These are phyloP conservation scores for Colletotrichum euphorbiae DNA, from an alignment of 2,329 filamentous ascomycete species.

Conservation along the genomic window DNA sequence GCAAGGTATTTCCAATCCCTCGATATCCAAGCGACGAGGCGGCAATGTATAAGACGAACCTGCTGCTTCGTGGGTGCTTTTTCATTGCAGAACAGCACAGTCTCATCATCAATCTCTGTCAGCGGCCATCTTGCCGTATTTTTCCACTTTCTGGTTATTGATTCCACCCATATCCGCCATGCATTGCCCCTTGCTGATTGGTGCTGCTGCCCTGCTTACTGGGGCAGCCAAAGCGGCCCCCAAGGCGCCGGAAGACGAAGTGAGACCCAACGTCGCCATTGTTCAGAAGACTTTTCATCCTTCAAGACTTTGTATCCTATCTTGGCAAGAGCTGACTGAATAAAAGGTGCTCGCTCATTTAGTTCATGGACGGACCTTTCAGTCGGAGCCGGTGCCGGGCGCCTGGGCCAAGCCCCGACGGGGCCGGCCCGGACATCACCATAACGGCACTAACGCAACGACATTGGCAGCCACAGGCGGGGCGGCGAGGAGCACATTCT, in stretches of 20 bases:
- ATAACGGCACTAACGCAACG: slow-evolving; percentile 37
- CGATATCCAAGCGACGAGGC: background rate
- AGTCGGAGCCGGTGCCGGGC: background rate
- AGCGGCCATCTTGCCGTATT: too few relatives aligned
- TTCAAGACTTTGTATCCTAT: background rate
- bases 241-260: slow-evolving; percentile 7
- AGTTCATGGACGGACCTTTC: background rate
- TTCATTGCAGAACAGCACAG: too few relatives aligned
- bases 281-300: background rate
- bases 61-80: background rate
- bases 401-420: background rate
- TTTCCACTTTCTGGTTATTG: background rate
- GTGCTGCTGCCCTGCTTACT: slow-evolving; percentile 1
- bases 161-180: slow-evolving; percentile 4
- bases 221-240: slow-evolving; percentile 14
- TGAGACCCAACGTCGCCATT: background rate
- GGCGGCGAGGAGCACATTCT: slow-evolving; percentile 8
- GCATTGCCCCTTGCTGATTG: slow-evolving; percentile 9
- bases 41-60: slow-evolving; percentile 12
- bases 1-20: slow-evolving; percentile 5
- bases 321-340: background rate
- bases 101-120: too few relatives aligned
- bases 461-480: slow-evolving; percentile 2
- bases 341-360: slow-evolving; percentile 21
- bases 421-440: slow-evolving; percentile 1